A percentile compares a stretch with the other conserved stretches of the same genome.
Conservation (phyloP, 805 yeast genomes). For the Wickerhamiella musiphila region DNA sequence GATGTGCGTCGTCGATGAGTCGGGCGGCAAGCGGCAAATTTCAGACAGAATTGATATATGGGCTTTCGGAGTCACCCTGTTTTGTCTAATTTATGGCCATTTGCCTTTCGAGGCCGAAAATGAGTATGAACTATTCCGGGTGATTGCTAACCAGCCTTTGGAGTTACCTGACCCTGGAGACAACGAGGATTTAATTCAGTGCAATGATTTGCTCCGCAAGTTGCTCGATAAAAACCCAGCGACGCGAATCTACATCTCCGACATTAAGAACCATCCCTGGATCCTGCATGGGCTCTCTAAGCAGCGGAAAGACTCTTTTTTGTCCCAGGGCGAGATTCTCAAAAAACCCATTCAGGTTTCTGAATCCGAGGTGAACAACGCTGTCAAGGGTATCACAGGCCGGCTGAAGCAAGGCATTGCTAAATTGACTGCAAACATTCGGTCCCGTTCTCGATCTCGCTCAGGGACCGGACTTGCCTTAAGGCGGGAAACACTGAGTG, state of each 20-base stretch:
- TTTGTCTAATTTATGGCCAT: slow-evolving; percentile 70
- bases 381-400: slow-evolving; percentile 68
- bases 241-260: slow-evolving; percentile 47
- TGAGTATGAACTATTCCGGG: slow-evolving; percentile 72
- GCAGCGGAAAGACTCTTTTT: slow-evolving; percentile 18
- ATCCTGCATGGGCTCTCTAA: slow-evolving; percentile 27
- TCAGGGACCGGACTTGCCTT: too few relatives aligned
- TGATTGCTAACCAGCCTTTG: slow-evolving; percentile 47
- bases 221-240: slow-evolving; percentile 56
- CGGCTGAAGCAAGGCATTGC: slow-evolving; percentile 34
- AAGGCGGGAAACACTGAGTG: too few relatives aligned
- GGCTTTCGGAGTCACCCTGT: slow-evolving; percentile 89
- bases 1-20: slow-evolving; percentile 43
- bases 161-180: slow-evolving; percentile 32
- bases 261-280: slow-evolving; percentile 68
- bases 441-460: slow-evolving; percentile 6
- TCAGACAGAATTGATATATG: slow-evolving; percentile 86
- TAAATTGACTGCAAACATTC: slow-evolving; percentile 9
- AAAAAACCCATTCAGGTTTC: slow-evolving; percentile 39
- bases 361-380: slow-evolving; percentile 52
- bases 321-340: slow-evolving; percentile 15
- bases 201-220: slow-evolving; percentile 38
- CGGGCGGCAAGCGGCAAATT: slow-evolving; percentile 30
- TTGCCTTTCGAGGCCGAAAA: slow-evolving; percentile 80
- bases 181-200: slow-evolving; percentile 17